Base-by-base conservation (phyloP, 257 asterid species). In the Solanum chiquidenum region DNA sequence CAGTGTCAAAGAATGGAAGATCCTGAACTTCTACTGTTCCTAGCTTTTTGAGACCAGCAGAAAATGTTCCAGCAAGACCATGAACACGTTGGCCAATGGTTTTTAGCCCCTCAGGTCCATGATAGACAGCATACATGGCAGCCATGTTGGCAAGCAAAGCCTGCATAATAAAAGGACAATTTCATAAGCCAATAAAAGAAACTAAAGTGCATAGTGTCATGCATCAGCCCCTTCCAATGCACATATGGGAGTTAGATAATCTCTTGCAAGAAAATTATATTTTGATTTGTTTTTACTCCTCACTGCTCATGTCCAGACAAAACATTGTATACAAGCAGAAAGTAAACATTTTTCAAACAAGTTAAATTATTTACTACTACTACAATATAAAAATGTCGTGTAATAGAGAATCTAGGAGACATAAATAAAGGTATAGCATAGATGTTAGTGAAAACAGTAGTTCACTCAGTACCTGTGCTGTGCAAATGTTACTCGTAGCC, bases 91-190 rank as follows among this genome's bases (percentile, higher is more conserved):
- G 98, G 46, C 96, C 98, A 84, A 97, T 97, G 82, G 94, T 89
- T 91, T 97, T 96, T 27, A 97, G 98, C 90, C 99, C 99, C 89
- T 93, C 99, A 2, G 99, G 99, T 83, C 99, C 99, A 83, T 97
- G 99, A 91, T 97, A 97, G 86, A 97, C 98, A 83, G 99, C 99
- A 89, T 92, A 97, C 99, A 95, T 97, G 21, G 99, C 98, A 91
- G 99, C 98, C 99, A 97, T 97, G 94, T 96, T 96, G 46, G 99
- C 99, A 83, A 97, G 97, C 93, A 97, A 93, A 33, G 99, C 99
- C 99, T 97, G 79, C 89, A 91, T 14, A 87, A 85, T 85, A 83
- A 49, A 82, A 9, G 88, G 37, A 86, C 60, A 84, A 75, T 72
- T 35, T 74, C 58, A 31, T 42, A 79, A 79, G 37, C 23, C 23